Conservation (phyloP, 2,329 filamentous ascomycete species). For the Stemphylium lycopersici region DNA sequence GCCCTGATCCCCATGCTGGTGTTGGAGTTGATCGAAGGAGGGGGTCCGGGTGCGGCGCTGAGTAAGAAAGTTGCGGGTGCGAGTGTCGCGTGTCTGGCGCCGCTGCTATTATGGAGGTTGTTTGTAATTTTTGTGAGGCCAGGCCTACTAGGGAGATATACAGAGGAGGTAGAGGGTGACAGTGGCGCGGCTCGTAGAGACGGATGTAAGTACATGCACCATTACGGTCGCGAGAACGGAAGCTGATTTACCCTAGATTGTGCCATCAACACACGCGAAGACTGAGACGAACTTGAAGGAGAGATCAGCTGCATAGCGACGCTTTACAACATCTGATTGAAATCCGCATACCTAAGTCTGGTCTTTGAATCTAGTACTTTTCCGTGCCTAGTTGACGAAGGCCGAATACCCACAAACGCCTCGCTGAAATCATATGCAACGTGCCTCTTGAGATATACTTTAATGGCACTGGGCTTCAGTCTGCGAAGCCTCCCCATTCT, state of each 20-base stretch:
- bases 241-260: slow-evolving; percentile 8
- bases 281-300: not conserved
- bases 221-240: not conserved
- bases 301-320: not conserved
- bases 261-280: slow-evolving; percentile 4
- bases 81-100: slow-evolving; percentile 25
- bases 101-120: slow-evolving; percentile 32
- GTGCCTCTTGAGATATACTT: slow-evolving; percentile 5
- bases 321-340: not conserved
- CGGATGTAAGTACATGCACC: slow-evolving; percentile 7
- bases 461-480: slow-evolving; percentile 51
- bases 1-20: slow-evolving; percentile 27
- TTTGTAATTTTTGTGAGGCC: slow-evolving; percentile 32
- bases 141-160: slow-evolving; percentile 31
- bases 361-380: slow-evolving; percentile 1
- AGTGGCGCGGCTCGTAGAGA: not conserved
- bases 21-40: slow-evolving; percentile 25
- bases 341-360: not conserved
- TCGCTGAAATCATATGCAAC: slow-evolving; percentile 20
- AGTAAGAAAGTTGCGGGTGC: slow-evolving; percentile 23
- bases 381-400: not conserved
- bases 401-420: slow-evolving; percentile 15
- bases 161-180: slow-evolving; percentile 6
- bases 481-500: slow-evolving; percentile 73
- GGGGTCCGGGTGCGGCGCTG: slow-evolving; percentile 23